These are phyloP conservation scores for Xylaria castorea DNA, from an alignment of 495 filamentous ascomycete species.

Conservation along the genomic window DNA sequence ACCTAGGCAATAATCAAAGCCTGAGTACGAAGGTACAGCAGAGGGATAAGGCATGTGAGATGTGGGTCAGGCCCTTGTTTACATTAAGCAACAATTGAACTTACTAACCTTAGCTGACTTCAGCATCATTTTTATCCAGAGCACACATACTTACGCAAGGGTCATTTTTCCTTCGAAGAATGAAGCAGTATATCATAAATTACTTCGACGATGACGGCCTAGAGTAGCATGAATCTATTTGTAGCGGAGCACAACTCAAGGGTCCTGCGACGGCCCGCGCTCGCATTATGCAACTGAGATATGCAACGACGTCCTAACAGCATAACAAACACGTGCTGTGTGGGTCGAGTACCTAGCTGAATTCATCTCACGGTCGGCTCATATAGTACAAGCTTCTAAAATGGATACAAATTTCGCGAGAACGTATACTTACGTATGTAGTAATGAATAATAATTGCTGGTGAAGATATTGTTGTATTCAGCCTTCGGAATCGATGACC, in stretches of 20 bases:
- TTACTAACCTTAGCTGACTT: too few relatives aligned
- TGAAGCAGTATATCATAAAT: background rate
- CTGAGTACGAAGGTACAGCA: background rate
- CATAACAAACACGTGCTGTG: background rate
- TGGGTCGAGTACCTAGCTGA: background rate
- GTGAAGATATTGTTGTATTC: background rate
- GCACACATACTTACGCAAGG: background rate
- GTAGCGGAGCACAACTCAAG: background rate
- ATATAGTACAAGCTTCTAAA: too few relatives aligned
- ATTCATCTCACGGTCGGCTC: background rate
- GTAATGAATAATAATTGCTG: background rate
- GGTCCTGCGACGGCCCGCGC: background rate
- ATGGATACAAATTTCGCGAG: too few relatives aligned
- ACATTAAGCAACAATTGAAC: background rate
- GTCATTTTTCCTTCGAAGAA: background rate
- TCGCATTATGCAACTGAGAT: conserved; percentile 14
- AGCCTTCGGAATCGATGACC: background rate
- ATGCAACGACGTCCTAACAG: background rate
- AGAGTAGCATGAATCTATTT: background rate
- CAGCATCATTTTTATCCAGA: background rate
- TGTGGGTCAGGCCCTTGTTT: conserved; percentile 1
- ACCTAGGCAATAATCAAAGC: background rate
- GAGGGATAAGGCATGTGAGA: background rate
- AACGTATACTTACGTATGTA: too few relatives aligned
- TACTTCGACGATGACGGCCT: background rate